Base-by-base conservation (phyloP, 2,329 filamentous ascomycete genomes). In the Fusarium verticillioides region DNA sequence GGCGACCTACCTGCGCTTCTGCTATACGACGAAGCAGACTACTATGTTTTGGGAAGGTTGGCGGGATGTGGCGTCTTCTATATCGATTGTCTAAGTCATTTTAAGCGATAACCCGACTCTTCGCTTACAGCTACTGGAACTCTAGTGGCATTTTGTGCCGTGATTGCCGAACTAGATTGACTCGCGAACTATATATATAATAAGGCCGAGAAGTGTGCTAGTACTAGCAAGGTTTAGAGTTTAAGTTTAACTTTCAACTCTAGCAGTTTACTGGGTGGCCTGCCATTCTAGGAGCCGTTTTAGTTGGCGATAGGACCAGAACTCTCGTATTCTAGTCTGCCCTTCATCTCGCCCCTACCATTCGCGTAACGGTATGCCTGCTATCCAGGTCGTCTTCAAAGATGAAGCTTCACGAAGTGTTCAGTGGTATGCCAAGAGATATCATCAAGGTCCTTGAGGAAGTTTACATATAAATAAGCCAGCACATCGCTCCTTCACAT, bases 381-480 rank as follows among this genome's bases (percentile, higher is more conserved):
- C 10, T 19, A 9, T 12, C 13, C 3, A 34, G 7, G 15, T 7
- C 5, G 10, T 2, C 15, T 52, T 19, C 4, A 0, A 52, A 13
- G 7, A 36, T 23, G 30, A 36, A 52, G 21, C 21, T 36, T 36
- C 8, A 23, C 15, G 23, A 16, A 36, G 13, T 9, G 1, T 26
- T 4, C 15, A 19, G 7, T 13, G 5, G 15, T 9, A n/a, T 26
- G 11, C 15, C 8, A 32, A 12, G 47, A 13, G 18, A 5, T 3
- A 32, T 3, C 7, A 6, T 16, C 1, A 23, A 23, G 16, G 2
- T 52, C 18, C n/a, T 9, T 3, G 8, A 19, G 7, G 7, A 2
- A 6, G 30, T 36, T 50, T 13, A n/a, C 47, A 36, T 50, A 50
- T 50, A 50, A n/a, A 50, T 36, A 23, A 16, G 10, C 10, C 10